Evolutionary conservation across 2,329 filamentous ascomycete species (phyloP).

Genomic region (Fusarium udum): DNA sequence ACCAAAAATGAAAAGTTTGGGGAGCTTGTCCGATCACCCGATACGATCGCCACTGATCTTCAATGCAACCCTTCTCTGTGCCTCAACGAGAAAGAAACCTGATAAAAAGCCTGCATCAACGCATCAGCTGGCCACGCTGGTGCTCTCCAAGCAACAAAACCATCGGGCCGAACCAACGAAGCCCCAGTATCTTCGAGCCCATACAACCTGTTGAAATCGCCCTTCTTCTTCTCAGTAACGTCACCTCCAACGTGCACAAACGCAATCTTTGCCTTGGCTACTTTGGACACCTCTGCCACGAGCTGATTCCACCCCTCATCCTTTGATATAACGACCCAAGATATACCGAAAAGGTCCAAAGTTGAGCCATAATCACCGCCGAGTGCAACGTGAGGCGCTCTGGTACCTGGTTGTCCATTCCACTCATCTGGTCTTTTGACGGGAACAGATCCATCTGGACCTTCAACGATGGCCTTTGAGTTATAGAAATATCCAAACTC

Average conservation of each 20-base stretch:
- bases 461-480: background rate
- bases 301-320: constrained; percentile 1
- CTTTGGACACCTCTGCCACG: background rate
- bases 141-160: constrained; percentile 22
- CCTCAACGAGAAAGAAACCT: background rate
- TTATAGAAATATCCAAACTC: constrained; percentile 27
- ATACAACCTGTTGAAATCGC: background rate
- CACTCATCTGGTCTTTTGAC: constrained; percentile 36
- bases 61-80: rapidly evolving
- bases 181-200: constrained; percentile 4
- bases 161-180: constrained; percentile 21
- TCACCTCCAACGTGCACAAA: constrained; percentile 13
- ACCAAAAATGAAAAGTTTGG: rapidly evolving
- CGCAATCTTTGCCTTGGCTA: background rate
- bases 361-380: constrained; percentile 5
- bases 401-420: constrained; percentile 36
- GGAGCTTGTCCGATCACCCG: rapidly evolving
- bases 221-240: background rate
- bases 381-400: constrained; percentile 34
- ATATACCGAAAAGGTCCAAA: constrained; percentile 17
- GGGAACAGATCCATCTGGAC: background rate
- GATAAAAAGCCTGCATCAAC: background rate
- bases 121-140: background rate
- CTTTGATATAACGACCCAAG: constrained; percentile 20
- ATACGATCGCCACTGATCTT: rapidly evolving